Percentiles rank a stretch among this genome's conserved stretches.
Conservation (phyloP, 345 rosid genomes). For the Aethionema arabicum region DNA sequence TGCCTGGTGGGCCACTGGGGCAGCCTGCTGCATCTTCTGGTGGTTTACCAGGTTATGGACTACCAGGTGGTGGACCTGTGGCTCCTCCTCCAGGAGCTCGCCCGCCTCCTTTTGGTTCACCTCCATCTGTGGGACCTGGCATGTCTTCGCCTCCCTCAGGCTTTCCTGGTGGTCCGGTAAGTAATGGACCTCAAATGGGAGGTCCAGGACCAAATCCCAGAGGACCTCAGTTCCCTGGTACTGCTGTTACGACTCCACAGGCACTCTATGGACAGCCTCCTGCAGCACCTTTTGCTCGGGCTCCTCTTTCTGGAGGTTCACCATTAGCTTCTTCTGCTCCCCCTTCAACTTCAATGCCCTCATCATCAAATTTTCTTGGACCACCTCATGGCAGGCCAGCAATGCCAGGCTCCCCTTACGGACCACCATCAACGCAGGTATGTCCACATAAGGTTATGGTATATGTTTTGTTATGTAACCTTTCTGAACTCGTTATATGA, state of each 20-base stretch:
- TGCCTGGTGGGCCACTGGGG: slow-evolving; percentile 35
- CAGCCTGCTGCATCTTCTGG: slow-evolving; percentile 34
- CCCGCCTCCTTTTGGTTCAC: slow-evolving; percentile 47
- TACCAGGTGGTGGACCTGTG: slow-evolving; percentile 35
- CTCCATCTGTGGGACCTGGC: slow-evolving; percentile 43
- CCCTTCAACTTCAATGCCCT: slow-evolving; percentile 48
- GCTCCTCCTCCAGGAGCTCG: slow-evolving; percentile 50
- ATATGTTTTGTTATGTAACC: slow-evolving; percentile 24
- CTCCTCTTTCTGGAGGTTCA: slow-evolving; percentile 46
- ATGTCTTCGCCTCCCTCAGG: slow-evolving; percentile 42
- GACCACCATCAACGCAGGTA: slow-evolving; percentile 55
- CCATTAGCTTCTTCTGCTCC: slow-evolving; percentile 37
- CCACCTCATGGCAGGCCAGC: slow-evolving; percentile 50
- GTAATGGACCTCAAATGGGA: slow-evolving; percentile 49
- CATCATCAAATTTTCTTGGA: slow-evolving; percentile 45
- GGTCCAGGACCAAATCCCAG: slow-evolving; percentile 40
- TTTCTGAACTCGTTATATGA: background rate
- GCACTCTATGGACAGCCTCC: slow-evolving; percentile 53
- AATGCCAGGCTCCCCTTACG: slow-evolving; percentile 58
- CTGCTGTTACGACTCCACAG: slow-evolving; percentile 44
- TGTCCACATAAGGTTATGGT: slow-evolving; percentile 48
- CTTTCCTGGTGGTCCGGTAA: slow-evolving; percentile 41
- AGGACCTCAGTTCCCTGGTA: slow-evolving; percentile 45
- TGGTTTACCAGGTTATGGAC: slow-evolving; percentile 40
- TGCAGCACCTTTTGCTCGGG: slow-evolving; percentile 38